Base-by-base conservation (phyloP, 129 eudicot genomes). In the Saposhnikovia divaricata region DNA sequence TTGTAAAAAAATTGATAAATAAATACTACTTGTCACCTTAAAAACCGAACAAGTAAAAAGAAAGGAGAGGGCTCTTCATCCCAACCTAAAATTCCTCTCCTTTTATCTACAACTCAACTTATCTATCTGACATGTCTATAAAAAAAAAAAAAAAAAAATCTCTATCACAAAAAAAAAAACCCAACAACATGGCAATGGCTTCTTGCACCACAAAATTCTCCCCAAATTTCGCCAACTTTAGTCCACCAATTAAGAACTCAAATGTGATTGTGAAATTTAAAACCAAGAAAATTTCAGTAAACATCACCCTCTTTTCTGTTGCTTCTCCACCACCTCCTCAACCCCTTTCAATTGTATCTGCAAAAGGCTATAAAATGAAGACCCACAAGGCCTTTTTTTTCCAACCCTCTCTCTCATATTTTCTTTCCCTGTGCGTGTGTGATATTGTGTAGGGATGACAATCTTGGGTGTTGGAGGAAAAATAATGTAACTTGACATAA, bases 321-420 rank as follows among this genome's bases (percentile, higher is more conserved):
- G n/a, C n/a, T n/a, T n/a, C n/a, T n/a, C n/a, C n/a, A n/a, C 4
- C 42, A 38, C 86, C 85, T 45, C 81, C 87, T 4, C 88, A 76
- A 43, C 75, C 95, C 28, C 84, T 85, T 82, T 89, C 91, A 31
- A 76, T 93, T 77, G 87, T 88, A 2, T 59, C 88, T 77, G 90
- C 91, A 0, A 93, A 93, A 80, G 95, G 93, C 31, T 93, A 93
- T 81, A 93, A 93, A 89, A 91, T 84, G 96, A 92, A 92, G 81
- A 90, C 98, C 85, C 98, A 90, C 91, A 94, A 91, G 92, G 98
- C 82, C 3, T 76, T 2, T 40, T 19, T 27, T 34, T 70, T 53
- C 50, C 43, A 18, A 18, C 50, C 50, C 76, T 40, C 25, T 39
- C 21, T 39, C 21, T 11, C 76, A 5, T 2, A 1, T 71, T 0